phyloP scores from a whole-genome alignment of 2,329 filamentous ascomycete genomes.

The Botrytis medusae region DNA sequence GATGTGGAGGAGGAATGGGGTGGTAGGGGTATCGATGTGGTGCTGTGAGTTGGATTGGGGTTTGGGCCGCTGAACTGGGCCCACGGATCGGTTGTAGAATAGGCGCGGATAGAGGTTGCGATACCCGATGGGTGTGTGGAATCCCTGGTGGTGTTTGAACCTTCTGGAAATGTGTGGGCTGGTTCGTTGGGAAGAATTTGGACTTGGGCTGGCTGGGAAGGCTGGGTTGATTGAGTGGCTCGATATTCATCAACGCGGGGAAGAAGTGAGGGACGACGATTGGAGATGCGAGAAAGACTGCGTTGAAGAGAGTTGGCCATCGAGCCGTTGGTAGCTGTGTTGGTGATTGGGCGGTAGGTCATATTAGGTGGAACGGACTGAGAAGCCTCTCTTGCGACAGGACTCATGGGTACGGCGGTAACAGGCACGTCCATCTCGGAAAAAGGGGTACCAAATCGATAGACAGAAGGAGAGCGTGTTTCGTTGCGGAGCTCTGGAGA shows the following conservation, averaged over 20 bases:
- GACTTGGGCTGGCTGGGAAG: background rate
- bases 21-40: constrained; percentile 27
- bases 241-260: constrained; percentile 68
- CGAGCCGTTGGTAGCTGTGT: constrained; percentile 22
- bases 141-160: background rate
- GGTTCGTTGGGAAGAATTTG: constrained; percentile 4
- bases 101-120: constrained; percentile 12
- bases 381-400: constrained; percentile 74
- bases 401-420: constrained; percentile 68
- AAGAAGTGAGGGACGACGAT: constrained; percentile 67
- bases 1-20: constrained; percentile 25
- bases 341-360: constrained; percentile 61
- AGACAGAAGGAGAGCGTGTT: constrained; percentile 57
- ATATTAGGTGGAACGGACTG: constrained; percentile 95
- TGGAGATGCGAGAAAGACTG: constrained; percentile 49
- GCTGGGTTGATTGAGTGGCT: constrained; percentile 32
- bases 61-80: constrained; percentile 17
- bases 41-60: constrained; percentile 33
- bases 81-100: constrained; percentile 18
- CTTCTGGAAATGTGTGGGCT: constrained; percentile 10
- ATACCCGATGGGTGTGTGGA: background rate
- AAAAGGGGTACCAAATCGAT: constrained; percentile 81
- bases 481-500: constrained; percentile 56
- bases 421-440: constrained; percentile 89
- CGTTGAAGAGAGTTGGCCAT: constrained; percentile 27